Base-by-base conservation (phyloP, 139 green algal species). In the Mychonastes homosphaera region DNA sequence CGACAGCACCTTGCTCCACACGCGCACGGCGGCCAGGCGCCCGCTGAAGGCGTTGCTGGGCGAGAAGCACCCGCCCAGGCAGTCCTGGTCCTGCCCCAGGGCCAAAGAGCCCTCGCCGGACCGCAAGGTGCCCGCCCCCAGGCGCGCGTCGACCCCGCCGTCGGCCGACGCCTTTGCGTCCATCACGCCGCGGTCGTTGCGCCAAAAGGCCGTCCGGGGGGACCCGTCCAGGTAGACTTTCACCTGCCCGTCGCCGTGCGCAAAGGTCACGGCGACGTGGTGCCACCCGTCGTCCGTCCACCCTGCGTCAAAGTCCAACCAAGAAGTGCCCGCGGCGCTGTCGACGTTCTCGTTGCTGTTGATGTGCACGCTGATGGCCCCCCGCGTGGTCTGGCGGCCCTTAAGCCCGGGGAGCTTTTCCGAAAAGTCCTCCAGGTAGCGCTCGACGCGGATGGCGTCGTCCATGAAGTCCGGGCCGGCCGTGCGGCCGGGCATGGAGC, bases 71-170 rank as follows among this genome's bases (percentile, higher is more conserved):
- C 83, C 85, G 35, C 79, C 85, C 6, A 70, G 77, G 75, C 86
- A 91, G 53, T 92, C 77, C 62, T 95, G 85, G 26, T 84, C 71
- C 76, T 86, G 78, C 4, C 85, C 86, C 47, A 95, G 72, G 44
- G 86, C 86, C 46, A 95, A 63, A 0, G 76, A 78, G 13, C 84
- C 84, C 12, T 72, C 58, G 10, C 5, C 7, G 21, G 53, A 46
- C 30, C 84, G 72, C 6, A 39, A n/a, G 13, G 62, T 76, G 33
- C 60, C 34, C 4, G 72, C 43, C 1, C 78, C 75, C 3, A 94
- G 59, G 33, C 48, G 32, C 5, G 63, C 62, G 49, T 79, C 63
- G 28, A 93, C 86, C 6, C 83, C 85, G 1, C 79, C 80, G 38
- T 65, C 35, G 46, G 49, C 48, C 23, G 65, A 68, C 9, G 71